Evolutionary conservation across 495 filamentous ascomycete species (phyloP).

Genomic region (Diplogelasinospora grovesii): DNA sequence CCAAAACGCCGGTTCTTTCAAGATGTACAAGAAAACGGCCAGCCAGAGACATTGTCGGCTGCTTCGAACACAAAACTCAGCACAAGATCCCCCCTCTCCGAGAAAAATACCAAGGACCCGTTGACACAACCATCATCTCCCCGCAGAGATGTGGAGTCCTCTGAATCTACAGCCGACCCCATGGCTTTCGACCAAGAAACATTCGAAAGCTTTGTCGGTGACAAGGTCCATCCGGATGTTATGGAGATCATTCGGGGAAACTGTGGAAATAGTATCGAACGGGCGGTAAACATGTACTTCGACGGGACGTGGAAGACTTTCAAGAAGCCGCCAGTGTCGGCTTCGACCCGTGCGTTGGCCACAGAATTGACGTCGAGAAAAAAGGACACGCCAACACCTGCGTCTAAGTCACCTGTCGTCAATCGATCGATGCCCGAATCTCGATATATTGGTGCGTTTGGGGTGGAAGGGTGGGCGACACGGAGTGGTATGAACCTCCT

Average conservation of each 20-base stretch:
- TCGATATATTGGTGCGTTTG: slow-evolving; percentile 87
- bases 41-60: background rate
- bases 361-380: slow-evolving; percentile 8
- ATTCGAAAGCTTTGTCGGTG: slow-evolving; percentile 67
- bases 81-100: slow-evolving; percentile 13
- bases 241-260: slow-evolving; percentile 48
- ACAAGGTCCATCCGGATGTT: slow-evolving; percentile 46
- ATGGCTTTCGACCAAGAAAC: slow-evolving; percentile 56
- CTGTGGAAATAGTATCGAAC: slow-evolving; percentile 57
- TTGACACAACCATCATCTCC: slow-evolving; percentile 1
- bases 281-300: slow-evolving; percentile 78
- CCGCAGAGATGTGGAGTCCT: background rate
- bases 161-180: slow-evolving; percentile 1
- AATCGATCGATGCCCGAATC: slow-evolving; percentile 44
- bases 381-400: background rate
- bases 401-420: background rate
- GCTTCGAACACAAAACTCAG: background rate
- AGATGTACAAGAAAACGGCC: slow-evolving; percentile 1
- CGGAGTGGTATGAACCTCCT: slow-evolving; percentile 67
- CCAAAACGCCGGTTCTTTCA: slow-evolving; percentile 5
- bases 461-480: slow-evolving; percentile 89
- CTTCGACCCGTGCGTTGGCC: slow-evolving; percentile 11
- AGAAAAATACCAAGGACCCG: slow-evolving; percentile 12
- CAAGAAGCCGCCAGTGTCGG: slow-evolving; percentile 17
- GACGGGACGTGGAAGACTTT: slow-evolving; percentile 82